phyloP scores from a whole-genome alignment of 306 rosid species.

The Pyrus pyrifolia region DNA sequence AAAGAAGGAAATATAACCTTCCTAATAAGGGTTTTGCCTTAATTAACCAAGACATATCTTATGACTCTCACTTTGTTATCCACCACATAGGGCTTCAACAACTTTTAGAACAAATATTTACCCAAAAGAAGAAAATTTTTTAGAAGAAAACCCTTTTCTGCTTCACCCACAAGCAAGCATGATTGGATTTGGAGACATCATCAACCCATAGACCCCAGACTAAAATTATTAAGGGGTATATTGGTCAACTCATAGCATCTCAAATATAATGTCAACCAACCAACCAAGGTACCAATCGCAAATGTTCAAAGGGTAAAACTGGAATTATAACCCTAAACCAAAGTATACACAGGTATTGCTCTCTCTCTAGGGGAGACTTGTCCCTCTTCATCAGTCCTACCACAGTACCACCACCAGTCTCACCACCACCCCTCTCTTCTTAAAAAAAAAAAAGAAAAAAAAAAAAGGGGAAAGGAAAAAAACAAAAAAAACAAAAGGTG shows the following conservation, averaged over 20 bases:
- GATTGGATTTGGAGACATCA: not conserved
- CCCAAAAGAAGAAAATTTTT: not conserved
- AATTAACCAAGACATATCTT: not conserved
- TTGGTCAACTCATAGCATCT: constrained; percentile 16
- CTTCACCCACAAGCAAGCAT: not conserved
- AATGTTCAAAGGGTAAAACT: constrained; percentile 33
- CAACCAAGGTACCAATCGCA: constrained; percentile 2
- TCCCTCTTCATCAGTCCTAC: constrained; percentile 31
- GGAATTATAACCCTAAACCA: constrained; percentile 27
- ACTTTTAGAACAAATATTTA: not conserved
- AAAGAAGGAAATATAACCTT: not conserved
- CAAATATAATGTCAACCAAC: not conserved
- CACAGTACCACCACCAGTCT: constrained; percentile 30
- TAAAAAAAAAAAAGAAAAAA: constrained; percentile 2
- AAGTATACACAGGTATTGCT: constrained; percentile 28
- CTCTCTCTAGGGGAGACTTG: constrained; percentile 18
- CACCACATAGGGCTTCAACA: not conserved
- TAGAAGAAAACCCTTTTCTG: not conserved
- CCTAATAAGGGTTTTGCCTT: not conserved
- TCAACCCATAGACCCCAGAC: not conserved
- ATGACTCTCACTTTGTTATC: not conserved
- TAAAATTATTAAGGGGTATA: constrained; percentile 10
- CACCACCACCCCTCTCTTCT: constrained; percentile 32
- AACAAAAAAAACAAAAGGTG: constrained; percentile 57
- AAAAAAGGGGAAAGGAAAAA: not conserved